Percentiles rank a stretch among this genome's conserved stretches.
Conservation (phyloP, 768 basidiomycete genomes). For the Trametes villosa region DNA sequence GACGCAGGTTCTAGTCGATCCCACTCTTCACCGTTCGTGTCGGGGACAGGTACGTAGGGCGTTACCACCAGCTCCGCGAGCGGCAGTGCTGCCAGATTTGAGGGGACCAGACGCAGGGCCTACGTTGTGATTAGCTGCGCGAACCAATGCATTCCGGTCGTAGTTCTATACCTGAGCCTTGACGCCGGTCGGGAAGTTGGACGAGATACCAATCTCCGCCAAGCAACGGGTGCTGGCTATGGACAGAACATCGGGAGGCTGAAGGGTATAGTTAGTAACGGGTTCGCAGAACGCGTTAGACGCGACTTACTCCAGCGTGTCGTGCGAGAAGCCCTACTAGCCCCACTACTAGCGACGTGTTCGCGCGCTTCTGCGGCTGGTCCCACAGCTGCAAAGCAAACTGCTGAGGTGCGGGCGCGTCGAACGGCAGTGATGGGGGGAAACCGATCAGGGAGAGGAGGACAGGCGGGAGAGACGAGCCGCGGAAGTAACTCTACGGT, state of each 20-base stretch:
- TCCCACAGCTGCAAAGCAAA: conserved; percentile 98
- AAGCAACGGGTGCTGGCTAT: conserved; percentile 73
- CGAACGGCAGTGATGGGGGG: conserved; percentile 61
- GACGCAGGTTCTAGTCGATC: conserved; percentile 82
- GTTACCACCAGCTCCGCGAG: conserved; percentile 70
- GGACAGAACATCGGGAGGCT: conserved; percentile 56
- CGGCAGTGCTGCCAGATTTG: conserved; percentile 53
- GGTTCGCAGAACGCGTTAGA: no score
- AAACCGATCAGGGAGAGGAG: conserved; percentile 73
- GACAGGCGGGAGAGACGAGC: conserved; percentile 73
- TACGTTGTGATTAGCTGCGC: conserved; percentile 36
- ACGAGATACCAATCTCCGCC: conserved; percentile 85
- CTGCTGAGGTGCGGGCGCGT: conserved; percentile 73
- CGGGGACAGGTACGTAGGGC: conserved; percentile 76
- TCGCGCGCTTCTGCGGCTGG: conserved; percentile 76
- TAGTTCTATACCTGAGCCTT: conserved; percentile 76
- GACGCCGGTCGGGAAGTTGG: conserved; percentile 87
- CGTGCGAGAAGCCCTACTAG: conserved; percentile 83
- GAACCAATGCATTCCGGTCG: not conserved
- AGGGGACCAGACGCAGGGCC: conserved; percentile 64
- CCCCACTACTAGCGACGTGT: conserved; percentile 77
- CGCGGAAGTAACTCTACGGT: conserved; percentile 91
- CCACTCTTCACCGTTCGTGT: conserved; percentile 92
- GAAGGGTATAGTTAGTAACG: not conserved
- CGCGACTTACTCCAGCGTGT: conserved; percentile 44